Evolutionary conservation across 2,329 filamentous ascomycete genomes (phyloP).

Genomic region (Cercospora beticola): DNA sequence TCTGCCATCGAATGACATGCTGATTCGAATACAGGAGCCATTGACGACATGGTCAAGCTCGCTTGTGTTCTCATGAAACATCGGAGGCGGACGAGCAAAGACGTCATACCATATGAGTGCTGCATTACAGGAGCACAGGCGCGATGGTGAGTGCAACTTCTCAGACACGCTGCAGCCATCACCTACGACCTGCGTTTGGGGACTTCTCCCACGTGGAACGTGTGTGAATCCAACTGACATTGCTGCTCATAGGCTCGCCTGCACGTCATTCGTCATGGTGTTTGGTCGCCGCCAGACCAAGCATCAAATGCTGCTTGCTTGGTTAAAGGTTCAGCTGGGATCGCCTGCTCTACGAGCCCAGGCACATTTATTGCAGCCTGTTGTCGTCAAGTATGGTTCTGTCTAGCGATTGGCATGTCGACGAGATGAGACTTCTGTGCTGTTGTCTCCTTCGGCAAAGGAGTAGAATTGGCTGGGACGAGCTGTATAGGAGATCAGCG

Average conservation of each 20-base stretch:
- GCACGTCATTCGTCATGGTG: constrained; percentile 67
- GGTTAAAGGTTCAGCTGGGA: constrained; percentile 55
- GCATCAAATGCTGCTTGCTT: constrained; percentile 63
- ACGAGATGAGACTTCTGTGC: neutral
- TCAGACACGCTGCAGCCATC: neutral
- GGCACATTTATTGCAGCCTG: constrained; percentile 17
- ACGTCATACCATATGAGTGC: constrained; percentile 53
- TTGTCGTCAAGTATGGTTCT: constrained; percentile 10
- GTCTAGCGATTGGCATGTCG: neutral
- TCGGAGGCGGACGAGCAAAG: constrained; percentile 41
- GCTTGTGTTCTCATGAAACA: constrained; percentile 65
- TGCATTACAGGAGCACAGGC: constrained; percentile 61
- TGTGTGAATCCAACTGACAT: neutral
- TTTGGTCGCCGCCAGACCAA: constrained; percentile 70
- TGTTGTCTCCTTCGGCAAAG: neutral
- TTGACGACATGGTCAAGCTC: constrained; percentile 64
- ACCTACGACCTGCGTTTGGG: neutral
- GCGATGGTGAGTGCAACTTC: constrained; percentile 54
- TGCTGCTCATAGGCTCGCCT: constrained; percentile 57
- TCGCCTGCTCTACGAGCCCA: constrained; percentile 10
- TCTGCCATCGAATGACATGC: neutral
- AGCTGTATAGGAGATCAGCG: neutral
- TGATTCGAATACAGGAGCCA: constrained; percentile 52
- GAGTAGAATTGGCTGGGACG: neutral
- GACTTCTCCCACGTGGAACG: neutral